phyloP scores from a whole-genome alignment of 2,329 filamentous ascomycete genomes.

The Fusarium foetens region DNA sequence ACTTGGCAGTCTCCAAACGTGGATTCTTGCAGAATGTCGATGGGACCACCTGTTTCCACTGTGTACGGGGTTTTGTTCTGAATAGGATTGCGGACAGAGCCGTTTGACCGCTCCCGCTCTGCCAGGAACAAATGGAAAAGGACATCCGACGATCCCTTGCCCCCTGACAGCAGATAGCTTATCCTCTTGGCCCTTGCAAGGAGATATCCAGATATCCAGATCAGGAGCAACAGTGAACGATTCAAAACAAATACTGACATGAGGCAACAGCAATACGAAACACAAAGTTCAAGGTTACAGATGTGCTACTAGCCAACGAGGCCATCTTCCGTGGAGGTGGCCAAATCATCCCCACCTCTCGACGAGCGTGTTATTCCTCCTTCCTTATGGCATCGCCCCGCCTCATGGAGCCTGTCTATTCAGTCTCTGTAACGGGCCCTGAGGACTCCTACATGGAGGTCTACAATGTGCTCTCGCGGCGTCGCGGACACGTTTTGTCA shows the following conservation, averaged over 20 bases:
- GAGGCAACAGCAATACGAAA: slow-evolving; percentile 83
- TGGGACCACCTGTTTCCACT: slow-evolving; percentile 32
- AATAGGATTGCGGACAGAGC: slow-evolving; percentile 24
- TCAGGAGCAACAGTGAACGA: slow-evolving; percentile 3
- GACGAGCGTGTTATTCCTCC: slow-evolving; percentile 91
- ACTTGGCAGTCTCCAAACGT: slow-evolving; percentile 22
- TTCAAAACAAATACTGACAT: slow-evolving; percentile 40
- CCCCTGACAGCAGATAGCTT: slow-evolving; percentile 31
- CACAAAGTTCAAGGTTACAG: slow-evolving; percentile 95
- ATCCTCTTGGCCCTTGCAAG: slow-evolving; percentile 12
- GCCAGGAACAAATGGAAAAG: slow-evolving; percentile 20
- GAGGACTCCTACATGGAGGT: slow-evolving; percentile 88
- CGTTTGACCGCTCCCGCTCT: slow-evolving; percentile 33
- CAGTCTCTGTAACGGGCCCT: slow-evolving; percentile 90
- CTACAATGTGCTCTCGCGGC: slow-evolving; percentile 89
- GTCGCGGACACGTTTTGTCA: slow-evolving; percentile 91
- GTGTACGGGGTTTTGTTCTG: slow-evolving; percentile 19
- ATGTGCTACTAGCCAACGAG: slow-evolving; percentile 85
- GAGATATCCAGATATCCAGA: slow-evolving; percentile 17
- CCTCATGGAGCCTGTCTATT: slow-evolving; percentile 96
- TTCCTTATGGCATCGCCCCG: slow-evolving; percentile 97
- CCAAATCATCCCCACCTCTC: slow-evolving; percentile 95
- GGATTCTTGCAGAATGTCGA: slow-evolving; percentile 30
- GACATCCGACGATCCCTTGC: slow-evolving; percentile 32
- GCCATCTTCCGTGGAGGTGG: slow-evolving; percentile 95